Base-by-base conservation (phyloP, 305 asterid genomes). In the Lippia alba region DNA sequence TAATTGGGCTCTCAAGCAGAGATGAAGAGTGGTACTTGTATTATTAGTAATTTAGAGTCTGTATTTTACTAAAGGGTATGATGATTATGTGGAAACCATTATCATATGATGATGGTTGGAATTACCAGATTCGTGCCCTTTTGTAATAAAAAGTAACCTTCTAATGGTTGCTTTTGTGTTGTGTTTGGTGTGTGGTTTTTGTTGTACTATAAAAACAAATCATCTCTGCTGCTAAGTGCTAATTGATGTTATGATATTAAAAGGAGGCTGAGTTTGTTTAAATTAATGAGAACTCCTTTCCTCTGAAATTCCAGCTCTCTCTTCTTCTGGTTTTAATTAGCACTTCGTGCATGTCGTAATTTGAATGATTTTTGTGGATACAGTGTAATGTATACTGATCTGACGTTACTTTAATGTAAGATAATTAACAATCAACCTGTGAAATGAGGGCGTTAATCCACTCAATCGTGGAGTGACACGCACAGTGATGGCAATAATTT, bases 1-100 rank as follows among this genome's bases (percentile, higher is more conserved):
- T 34, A 16, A 46, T 12, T 48, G 11, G 56, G 34, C 61, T 68
- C 59, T 59, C 20, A 57, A 66, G 81, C 78, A 65, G 87, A 69
- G 87, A 76, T 65, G 74, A 56, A 53, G 34, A 7, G 18, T 20
- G 48, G 40, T 61, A 56, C 7, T 44, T 51, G 11, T 67, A 19
- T 6, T 48, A 39, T 12, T 59, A 17, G 10, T 49, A 20, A 10
- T 20, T 61, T 14, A 2, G 64, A 61, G 70, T 50, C 45, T 60
- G 50, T 66, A 19, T 33, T 50, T 30, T 17, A 1, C 57, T 14
- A 60, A 34, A 33, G 16, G 68, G 67, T 48, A 8, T 36, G 32
- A 33, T 12, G 39, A 18, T 19, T 56, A n/a, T 41, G 30, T 56
- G 7, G 3, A 16, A 32, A 30, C 60, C 67, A 60, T 70, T 49